Evolutionary conservation across 2,329 filamentous ascomycete species (phyloP), one percentile per base, ranked within the genome.

Genomic region (Hyphodiscus sp.): DNA sequence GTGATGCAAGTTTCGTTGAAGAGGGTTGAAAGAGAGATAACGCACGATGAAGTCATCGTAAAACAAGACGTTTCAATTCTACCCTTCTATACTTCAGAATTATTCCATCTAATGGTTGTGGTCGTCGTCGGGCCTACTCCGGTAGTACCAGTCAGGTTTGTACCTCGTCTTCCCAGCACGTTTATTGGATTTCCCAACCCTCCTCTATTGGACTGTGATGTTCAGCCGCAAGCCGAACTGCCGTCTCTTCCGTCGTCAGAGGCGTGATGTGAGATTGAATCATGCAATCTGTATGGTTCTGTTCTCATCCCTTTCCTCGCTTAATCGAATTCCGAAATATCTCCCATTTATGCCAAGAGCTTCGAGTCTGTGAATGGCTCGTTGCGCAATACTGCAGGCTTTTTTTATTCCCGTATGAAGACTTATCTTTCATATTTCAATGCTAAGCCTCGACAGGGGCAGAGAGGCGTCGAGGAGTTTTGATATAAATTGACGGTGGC

Each of bases 311-410:
- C 23, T 30, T 47, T 49, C 41, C 47, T 48, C 43, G 16, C 19
- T 43, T 29, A 46, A 11, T n/a, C 33, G 47, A 55, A 55, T n/a
- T 45, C 38, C 60, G 60, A 62, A 43, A 55, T 57, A 60, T 62
- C 58, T 46, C 60, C 56, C 57, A 45, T 29, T 29, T 33, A 10
- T 58, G 57, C 57, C 59, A 62, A 59, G 55, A 56, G 26, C 30
- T 55, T 42, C 45, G 44, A 47, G 41, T 47, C 29, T 57, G 49
- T 58, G 45, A 55, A 43, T 61, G 56, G 59, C 48, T 47, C 23
- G 19, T 15, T 30, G 16, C 26, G 43, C 19, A 19, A 19, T 50
- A 55, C 50, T 30, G 50, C 52, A 51, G 53, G 46, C 41, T 59
- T 41, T 20, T n/a, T 23, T 45, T 33, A 50, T 51, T 23, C 16